These are phyloP conservation scores for Phytophthora tentaculata DNA, from an alignment of 352 stramenopile species.

Conservation along the genomic window DNA sequence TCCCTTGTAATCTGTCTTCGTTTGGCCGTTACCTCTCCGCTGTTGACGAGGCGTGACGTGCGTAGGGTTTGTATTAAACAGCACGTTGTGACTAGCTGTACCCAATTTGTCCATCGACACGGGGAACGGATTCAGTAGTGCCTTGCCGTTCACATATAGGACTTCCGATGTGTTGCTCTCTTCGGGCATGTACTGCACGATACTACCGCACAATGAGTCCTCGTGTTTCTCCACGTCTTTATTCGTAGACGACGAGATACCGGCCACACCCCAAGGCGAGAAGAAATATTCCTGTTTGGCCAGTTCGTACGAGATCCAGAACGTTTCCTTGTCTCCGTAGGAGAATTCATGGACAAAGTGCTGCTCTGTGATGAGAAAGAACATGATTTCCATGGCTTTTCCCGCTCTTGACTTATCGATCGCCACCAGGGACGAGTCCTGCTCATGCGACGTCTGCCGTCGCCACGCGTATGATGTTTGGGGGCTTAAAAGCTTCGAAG, in stretches of 20 bases:
- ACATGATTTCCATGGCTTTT: constrained; percentile 47
- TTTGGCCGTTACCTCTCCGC: constrained; percentile 32
- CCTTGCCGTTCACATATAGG: constrained; percentile 63
- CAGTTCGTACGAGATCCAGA: constrained; percentile 51
- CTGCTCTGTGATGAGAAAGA: constrained; percentile 55
- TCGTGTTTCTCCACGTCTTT: constrained; percentile 40
- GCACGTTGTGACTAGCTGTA: constrained; percentile 32
- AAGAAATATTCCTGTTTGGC: constrained; percentile 50
- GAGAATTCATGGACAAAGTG: constrained; percentile 47
- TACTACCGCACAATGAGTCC: constrained; percentile 47
- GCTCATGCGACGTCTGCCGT: constrained; percentile 49
- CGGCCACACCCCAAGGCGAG: constrained; percentile 44
- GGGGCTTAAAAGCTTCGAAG: constrained; percentile 35
- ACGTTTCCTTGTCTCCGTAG: constrained; percentile 51
- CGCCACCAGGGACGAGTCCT: constrained; percentile 62
- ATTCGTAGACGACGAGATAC: constrained; percentile 35
- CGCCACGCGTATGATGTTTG: constrained; percentile 43
- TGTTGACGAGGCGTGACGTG: constrained; percentile 51
- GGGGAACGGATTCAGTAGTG: constrained; percentile 50
- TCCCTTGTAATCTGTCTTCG: constrained; percentile 28
- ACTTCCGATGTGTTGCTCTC: constrained; percentile 35
- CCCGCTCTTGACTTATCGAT: constrained; percentile 54
- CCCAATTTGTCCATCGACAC: constrained; percentile 27
- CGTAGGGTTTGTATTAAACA: constrained; percentile 58
- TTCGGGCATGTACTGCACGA: constrained; percentile 51